Evolutionary conservation across 371 early-diverging fungal species (phyloP).

Genomic region (Rozella allomycis): DNA sequence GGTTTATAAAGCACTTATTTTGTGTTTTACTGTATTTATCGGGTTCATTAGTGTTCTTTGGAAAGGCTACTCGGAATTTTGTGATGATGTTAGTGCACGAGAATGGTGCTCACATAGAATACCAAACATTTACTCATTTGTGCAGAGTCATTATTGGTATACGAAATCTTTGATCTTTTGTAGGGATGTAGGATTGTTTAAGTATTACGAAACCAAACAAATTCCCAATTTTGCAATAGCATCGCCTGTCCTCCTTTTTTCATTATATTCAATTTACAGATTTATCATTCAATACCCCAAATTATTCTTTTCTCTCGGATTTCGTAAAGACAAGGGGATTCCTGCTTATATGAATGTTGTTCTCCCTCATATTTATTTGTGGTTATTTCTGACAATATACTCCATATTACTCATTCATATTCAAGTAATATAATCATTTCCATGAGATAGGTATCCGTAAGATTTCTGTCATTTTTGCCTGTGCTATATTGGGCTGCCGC

Average conservation of each 20-base stretch:
- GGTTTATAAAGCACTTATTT: constrained; percentile 9
- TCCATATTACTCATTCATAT: constrained; percentile 57
- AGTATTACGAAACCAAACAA: constrained; percentile 55
- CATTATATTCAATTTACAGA: constrained; percentile 26
- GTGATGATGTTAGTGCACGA: constrained; percentile 16
- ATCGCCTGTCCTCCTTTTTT: constrained; percentile 45
- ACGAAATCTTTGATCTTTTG: neutral
- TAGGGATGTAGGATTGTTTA: constrained; percentile 59
- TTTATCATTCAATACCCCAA: constrained; percentile 29
- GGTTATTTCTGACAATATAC: constrained; percentile 34
- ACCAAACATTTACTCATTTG: constrained; percentile 56
- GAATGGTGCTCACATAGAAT: constrained; percentile 43
- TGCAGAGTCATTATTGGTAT: constrained; percentile 72
- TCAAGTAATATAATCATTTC: too few species aligned
- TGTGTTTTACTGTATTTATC: constrained; percentile 15
- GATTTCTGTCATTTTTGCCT: constrained; percentile 64
- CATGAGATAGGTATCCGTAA: too few species aligned
- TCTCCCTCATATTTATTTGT: constrained; percentile 44
- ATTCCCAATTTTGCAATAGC: constrained; percentile 77
- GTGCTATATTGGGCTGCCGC: constrained; percentile 57
- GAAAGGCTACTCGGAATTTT: constrained; percentile 41
- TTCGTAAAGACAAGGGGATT: neutral
- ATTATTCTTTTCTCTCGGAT: constrained; percentile 31
- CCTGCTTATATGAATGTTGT: neutral
- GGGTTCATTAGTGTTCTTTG: too few species aligned